phyloP scores from a whole-genome alignment of 768 basidiomycete species.

The Lactarius deliciosus region DNA sequence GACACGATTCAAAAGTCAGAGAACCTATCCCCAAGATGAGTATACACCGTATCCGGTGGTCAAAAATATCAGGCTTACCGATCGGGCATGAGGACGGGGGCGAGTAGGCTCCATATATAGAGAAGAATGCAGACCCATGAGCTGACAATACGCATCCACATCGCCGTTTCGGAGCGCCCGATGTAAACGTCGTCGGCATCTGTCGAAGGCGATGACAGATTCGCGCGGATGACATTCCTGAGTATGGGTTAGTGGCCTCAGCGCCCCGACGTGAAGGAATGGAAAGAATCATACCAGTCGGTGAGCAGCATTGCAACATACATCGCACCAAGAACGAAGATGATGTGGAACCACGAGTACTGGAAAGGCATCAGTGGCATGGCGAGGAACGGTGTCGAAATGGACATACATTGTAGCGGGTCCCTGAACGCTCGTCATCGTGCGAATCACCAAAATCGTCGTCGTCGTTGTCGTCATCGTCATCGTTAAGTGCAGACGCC shows the following conservation, averaged over 20 bases:
- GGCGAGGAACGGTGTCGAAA: neutral
- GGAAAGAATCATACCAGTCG: conserved; percentile 76
- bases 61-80: conserved; percentile 49
- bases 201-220: conserved; percentile 41
- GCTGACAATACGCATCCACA: conserved; percentile 99
- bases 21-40: conserved; percentile 18
- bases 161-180: conserved; percentile 91
- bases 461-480: conserved; percentile 68
- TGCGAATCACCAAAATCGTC: conserved; percentile 70
- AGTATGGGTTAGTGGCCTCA: conserved; percentile 4
- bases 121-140: conserved; percentile 90
- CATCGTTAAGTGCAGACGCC: conserved; percentile 83
- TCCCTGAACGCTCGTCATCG: conserved; percentile 93
- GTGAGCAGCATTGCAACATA: conserved; percentile 97
- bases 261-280: conserved; percentile 14
- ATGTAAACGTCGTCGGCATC: conserved; percentile 82
- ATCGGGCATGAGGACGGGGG: conserved; percentile 89
- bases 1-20: conserved; percentile 11
- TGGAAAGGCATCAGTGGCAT: conserved; percentile 37
- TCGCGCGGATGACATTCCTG: conserved; percentile 72
- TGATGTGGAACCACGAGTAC: conserved; percentile 99
- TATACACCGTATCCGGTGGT: neutral
- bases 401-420: conserved; percentile 85
- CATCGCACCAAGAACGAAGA: conserved; percentile 95
- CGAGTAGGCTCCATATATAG: conserved; percentile 85